Percentiles rank a stretch among this genome's conserved stretches.
Evolutionary conservation across 306 rosid genomes (phyloP).

Genomic region (Dalbergia oliveri): DNA sequence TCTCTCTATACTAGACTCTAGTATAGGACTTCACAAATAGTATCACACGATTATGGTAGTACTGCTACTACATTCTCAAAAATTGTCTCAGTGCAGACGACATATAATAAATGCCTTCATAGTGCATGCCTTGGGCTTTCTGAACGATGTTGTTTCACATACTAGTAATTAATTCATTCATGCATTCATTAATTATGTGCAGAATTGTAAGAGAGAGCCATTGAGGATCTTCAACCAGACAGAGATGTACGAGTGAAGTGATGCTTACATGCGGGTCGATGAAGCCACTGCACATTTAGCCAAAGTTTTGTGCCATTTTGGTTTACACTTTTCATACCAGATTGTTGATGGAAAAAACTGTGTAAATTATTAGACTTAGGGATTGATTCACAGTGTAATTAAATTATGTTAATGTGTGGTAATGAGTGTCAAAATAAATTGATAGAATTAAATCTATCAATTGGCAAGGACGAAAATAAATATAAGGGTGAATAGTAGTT

Average conservation of each 20-base stretch:
- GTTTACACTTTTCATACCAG: not conserved
- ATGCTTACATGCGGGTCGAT: no score
- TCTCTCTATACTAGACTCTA: not conserved
- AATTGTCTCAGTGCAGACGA: not conserved
- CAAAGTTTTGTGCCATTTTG: not conserved
- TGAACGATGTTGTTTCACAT: not conserved
- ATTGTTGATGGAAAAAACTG: not conserved
- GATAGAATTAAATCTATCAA: no score
- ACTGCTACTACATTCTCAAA: not conserved
- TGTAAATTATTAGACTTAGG: not conserved
- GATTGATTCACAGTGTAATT: no score
- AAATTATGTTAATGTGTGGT: no score
- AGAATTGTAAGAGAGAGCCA: not conserved
- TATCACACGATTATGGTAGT: not conserved
- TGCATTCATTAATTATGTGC: no score
- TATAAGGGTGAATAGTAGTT: no score
- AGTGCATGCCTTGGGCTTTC: not conserved
- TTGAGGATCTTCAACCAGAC: not conserved
- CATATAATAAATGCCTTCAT: not conserved
- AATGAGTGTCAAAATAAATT: no score
- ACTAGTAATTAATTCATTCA: no score
- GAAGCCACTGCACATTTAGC: no score
- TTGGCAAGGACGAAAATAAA: accelerated
- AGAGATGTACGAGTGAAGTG: no score
- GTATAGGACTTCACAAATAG: not conserved